Evolutionary conservation across 2,329 filamentous ascomycete genomes (phyloP).

Genomic region (Gliomastix tumulicola): DNA sequence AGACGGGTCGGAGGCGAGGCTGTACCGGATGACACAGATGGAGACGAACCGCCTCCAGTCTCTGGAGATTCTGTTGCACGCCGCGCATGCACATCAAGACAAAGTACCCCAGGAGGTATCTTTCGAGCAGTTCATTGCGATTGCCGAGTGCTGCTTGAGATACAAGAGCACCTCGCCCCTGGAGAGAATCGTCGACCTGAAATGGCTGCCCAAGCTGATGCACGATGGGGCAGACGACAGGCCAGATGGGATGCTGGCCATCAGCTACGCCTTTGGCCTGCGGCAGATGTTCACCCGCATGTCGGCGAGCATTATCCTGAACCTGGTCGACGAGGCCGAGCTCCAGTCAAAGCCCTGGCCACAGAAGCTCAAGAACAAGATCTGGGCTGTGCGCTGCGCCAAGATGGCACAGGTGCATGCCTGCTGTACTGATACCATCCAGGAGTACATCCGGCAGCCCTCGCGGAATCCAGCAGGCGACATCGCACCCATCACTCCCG

Average conservation of each 20-base stretch:
- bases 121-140: conserved; percentile 42
- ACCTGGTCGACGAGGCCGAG: conserved; percentile 33
- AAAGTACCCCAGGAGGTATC: conserved; percentile 36
- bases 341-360: conserved; percentile 38
- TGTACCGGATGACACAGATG: conserved; percentile 46
- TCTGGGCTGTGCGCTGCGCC: conserved; percentile 38
- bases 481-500: conserved; percentile 9
- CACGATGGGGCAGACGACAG: conserved; percentile 38
- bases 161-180: conserved; percentile 46
- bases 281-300: conserved; percentile 39
- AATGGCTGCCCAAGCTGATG: conserved; percentile 46
- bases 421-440: conserved; percentile 33
- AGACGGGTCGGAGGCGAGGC: conserved; percentile 34
- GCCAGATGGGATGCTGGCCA: conserved; percentile 41
- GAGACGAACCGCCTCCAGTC: conserved; percentile 33
- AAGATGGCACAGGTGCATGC: conserved; percentile 44
- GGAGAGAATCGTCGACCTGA: conserved; percentile 40
- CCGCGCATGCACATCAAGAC: conserved; percentile 41
- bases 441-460: conserved; percentile 34
- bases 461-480: conserved; percentile 11
- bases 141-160: conserved; percentile 40
- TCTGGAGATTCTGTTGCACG: conserved; percentile 40
- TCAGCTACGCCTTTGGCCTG: conserved; percentile 45
- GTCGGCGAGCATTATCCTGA: conserved; percentile 41
- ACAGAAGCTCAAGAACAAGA: conserved; percentile 35